Evolutionary conservation across 2,329 filamentous ascomycete species (phyloP), one percentile per base, ranked within the genome.

Genomic region (Chrysosporium queenslandicum): DNA sequence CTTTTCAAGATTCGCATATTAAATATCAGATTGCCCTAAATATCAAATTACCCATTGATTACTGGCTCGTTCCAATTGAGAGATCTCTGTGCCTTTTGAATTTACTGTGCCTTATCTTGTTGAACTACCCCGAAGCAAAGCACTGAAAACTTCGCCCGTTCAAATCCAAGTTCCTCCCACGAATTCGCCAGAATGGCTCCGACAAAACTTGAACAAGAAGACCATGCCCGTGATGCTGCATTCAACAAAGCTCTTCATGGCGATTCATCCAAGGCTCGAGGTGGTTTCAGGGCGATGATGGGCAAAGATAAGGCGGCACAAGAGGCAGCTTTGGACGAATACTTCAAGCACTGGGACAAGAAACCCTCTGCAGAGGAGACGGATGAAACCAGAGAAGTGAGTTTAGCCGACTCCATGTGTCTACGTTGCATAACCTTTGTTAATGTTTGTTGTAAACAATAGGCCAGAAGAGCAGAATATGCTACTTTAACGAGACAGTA

Each of bases 291-390:
- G 61, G 87, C 91, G 51, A 90, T 96, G 82, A 76, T 94, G 64
- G 77, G 77, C 67, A 98, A 98, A 76, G 84, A 92, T 69, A 74
- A 77, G 65, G 74, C 75, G 27, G 87, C 88, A 6, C 86, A 94
- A 66, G 81, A 88, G 68, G 83, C 84, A 49, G 88, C 88, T 43
- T 80, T 90, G 25, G 86, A 92, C 65, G 87, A 94, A 69, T 95
- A 95, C 74, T 94, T 94, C 76, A 94, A 94, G 78, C 89, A 94
- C 69, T 95, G 87, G 86, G 88, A 95, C 70, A 85, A 91, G 75
- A 89, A 94, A 73, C 71, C 74, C 42, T 85, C 76, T 43, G 82
- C 78, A 57, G 79, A 83, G 39, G 92, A 98, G 78, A 97, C 91
- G 1, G 80, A 83, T 51, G 87, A 85, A 63, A 83, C 80, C 61